phyloP scores from a whole-genome alignment of 2,329 filamentous ascomycete species.

The Penicillium sp. region DNA sequence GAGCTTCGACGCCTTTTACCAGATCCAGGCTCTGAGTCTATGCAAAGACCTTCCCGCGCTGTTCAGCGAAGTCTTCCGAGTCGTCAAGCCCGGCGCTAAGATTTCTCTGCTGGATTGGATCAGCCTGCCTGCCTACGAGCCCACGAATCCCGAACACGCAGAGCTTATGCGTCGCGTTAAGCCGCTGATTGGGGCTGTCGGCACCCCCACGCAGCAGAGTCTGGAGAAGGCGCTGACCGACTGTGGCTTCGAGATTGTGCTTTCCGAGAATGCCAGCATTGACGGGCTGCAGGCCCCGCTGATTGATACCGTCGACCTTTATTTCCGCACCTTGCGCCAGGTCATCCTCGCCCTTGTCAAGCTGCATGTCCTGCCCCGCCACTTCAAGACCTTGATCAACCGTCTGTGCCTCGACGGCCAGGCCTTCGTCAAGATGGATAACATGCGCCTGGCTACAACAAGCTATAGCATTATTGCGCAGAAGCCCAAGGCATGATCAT shows the following conservation, averaged over 20 bases:
- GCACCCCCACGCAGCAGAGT: slow-evolving; percentile 51
- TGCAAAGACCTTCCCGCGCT: slow-evolving; percentile 50
- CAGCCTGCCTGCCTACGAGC: slow-evolving; percentile 51
- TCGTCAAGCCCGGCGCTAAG: slow-evolving; percentile 52
- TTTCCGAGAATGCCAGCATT: slow-evolving; percentile 54
- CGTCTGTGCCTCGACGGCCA: slow-evolving; percentile 54
- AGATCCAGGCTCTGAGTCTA: slow-evolving; percentile 57
- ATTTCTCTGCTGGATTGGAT: slow-evolving; percentile 56
- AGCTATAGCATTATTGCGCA: slow-evolving; percentile 54
- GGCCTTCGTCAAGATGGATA: slow-evolving; percentile 57
- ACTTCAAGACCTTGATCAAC: slow-evolving; percentile 56
- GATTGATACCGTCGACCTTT: slow-evolving; percentile 55
- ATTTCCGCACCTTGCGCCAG: slow-evolving; percentile 53
- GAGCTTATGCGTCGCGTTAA: slow-evolving; percentile 56
- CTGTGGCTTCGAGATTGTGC: slow-evolving; percentile 50
- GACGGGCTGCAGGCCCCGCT: slow-evolving; percentile 53
- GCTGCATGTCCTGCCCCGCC: slow-evolving; percentile 47
- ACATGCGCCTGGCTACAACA: slow-evolving; percentile 52
- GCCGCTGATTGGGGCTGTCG: slow-evolving; percentile 55
- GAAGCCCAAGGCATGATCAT: slow-evolving; percentile 36
- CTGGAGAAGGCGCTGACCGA: slow-evolving; percentile 48
- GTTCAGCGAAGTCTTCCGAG: slow-evolving; percentile 50
- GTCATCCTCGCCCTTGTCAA: slow-evolving; percentile 51
- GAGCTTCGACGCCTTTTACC: slow-evolving; percentile 55
- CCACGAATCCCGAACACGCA: slow-evolving; percentile 47